Base-by-base conservation (phyloP, 768 basidiomycete genomes). In the Zangia roseola region DNA sequence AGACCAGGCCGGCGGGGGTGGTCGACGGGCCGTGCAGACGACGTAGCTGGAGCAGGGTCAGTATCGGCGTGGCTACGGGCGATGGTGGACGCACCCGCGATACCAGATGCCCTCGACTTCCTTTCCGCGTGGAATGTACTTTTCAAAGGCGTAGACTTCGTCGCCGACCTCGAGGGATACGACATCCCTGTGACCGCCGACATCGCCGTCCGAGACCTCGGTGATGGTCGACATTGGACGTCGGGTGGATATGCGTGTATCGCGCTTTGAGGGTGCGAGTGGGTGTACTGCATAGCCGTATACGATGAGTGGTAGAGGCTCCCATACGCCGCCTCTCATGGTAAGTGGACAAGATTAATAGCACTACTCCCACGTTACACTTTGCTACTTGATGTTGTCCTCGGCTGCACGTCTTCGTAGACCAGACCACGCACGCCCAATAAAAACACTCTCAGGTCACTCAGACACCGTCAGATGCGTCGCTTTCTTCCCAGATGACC, bases 61-160 rank as follows among this genome's bases (percentile, higher is more conserved):
- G 41, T 34, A 30, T 10, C 31, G 16, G 2, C 41, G 20, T 4
- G n/a, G 21, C 26, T n/a, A n/a, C 8, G 53, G 7, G 31, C 2
- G 47, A 3, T 2, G 37, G 45, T 14, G 55, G 51, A 81, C 89
- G 68, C 67, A 97, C 89, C 95, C 95, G 73, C 95, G 77, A 69
- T 92, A 97, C 95, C 95, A 98, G 14, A 83, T 69, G 17, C 85
- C 86, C 47, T 89, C 88, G 12, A 80, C 81, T 45, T 90, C 88
- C 61, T 86, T 88, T 49, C 73, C 77, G 43, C 74, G 74, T 10
- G 87, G 85, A 0, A 77, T 84, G 67, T 93, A 94, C 63, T 86
- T 86, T 72, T 98, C 95, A 61, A 97, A 97, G 16, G 94, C 93
- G 70, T 97, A 97, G 28, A 98, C 84, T 64, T 97, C 94, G 68